Conservation (phyloP, 768 basidiomycete species). For the Scleroderma bovista region DNA sequence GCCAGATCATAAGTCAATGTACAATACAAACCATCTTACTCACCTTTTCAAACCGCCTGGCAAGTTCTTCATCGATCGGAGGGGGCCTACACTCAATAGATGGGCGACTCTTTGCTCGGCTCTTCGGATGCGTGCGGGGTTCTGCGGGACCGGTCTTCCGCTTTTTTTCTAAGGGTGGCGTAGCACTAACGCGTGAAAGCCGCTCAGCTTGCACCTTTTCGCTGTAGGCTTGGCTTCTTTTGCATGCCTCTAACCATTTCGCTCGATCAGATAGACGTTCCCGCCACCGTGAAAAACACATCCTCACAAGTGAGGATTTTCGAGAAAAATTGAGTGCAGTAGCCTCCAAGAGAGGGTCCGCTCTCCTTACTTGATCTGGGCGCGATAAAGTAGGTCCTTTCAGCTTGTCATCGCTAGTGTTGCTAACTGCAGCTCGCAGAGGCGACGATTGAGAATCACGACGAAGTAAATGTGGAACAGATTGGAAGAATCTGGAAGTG, state of each 20-base stretch:
- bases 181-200: slow-evolving; percentile 22
- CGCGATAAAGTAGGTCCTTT: slow-evolving; percentile 2
- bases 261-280: slow-evolving; percentile 38
- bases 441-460: slow-evolving; percentile 22
- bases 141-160: slow-evolving; percentile 22
- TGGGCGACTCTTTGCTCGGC: slow-evolving; percentile 30
- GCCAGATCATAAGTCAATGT: slow-evolving; percentile 9
- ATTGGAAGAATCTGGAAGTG: slow-evolving; percentile 7
- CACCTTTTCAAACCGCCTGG: slow-evolving; percentile 65
- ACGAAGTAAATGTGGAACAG: slow-evolving; percentile 14
- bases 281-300: slow-evolving; percentile 43
- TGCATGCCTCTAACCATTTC: slow-evolving; percentile 59
- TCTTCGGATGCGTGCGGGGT: slow-evolving; percentile 14
- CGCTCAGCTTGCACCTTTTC: slow-evolving; percentile 39
- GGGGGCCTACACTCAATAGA: slow-evolving; percentile 46
- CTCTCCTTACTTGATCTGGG: slow-evolving; percentile 9
- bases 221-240: slow-evolving; percentile 56
- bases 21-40: slow-evolving; percentile 4
- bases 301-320: slow-evolving; percentile 36
- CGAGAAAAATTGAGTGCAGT: slow-evolving; percentile 40
- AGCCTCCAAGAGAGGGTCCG: slow-evolving; percentile 28
- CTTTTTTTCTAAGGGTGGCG: slow-evolving; percentile 13
- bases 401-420: slow-evolving; percentile 3
- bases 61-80: slow-evolving; percentile 60
- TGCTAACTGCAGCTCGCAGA: slow-evolving; percentile 13